Base-by-base conservation (phyloP, 805 yeast species). In the Pichia ethanolica region DNA sequence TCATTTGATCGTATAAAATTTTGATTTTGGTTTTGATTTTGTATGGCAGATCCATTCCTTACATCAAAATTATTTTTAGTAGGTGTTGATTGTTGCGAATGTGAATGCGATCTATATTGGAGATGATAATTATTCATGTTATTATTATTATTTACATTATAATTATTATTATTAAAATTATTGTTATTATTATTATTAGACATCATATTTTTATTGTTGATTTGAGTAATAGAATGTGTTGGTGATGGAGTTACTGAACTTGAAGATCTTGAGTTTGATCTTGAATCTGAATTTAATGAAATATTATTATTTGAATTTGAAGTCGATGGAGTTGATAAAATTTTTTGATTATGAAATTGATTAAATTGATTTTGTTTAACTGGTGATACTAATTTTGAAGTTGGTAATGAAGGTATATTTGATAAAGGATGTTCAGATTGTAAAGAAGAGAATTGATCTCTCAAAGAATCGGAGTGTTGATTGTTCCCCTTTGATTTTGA, bases 401-500 rank as follows among this genome's bases (percentile, higher is more conserved):
- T 47, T 20, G 61, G 60, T 34, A 57, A 44, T 1, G 61, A 57
- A 14, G 61, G 61, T 25, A 57, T 51, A 27, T 54, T 49, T 4
- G 46, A 30, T 10, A 57, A 28, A 5, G 58, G 57, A 8, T 35
- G 37, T 39, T 47, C 47, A 12, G 39, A 28, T 12, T 48, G 47
- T 14, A 49, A 20, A 4, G 48, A 30, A 20, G 49, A 34, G 33
- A 48, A 48, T 27, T 49, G 49, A 5, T 26, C 28, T 20, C 35
- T 39, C 27, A 46, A 35, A 20, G 35, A 27, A 35, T 40, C 49
- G 9, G 38, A 27, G 37, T 32, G 41, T 11, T 32, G 36, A 34
- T 34, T 34, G 27, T 34, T 38, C 5, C 44, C 33, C 7, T 28
- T 40, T 5, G 44, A 26, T 32, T 39, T 46, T 10, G 38, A 28